Evolutionary conservation across 371 early-diverging fungal genomes (phyloP), one percentile per base, ranked within the genome.

Genomic region (Nematocida ausubeli): DNA sequence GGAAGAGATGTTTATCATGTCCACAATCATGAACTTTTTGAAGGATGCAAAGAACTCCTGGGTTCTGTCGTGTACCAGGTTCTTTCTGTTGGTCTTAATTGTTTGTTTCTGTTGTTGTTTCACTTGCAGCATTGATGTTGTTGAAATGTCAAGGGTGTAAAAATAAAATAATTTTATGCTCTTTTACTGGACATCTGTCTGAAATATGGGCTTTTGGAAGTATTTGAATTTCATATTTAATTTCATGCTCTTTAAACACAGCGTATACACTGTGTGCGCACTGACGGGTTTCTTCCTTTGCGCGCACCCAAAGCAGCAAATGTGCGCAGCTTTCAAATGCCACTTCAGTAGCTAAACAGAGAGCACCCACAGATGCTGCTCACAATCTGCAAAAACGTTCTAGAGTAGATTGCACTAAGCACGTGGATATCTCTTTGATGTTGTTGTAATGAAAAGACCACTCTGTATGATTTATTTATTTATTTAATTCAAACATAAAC

Each of bases 1-100:
- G 86, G 97, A 95, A 81, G 93, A 92, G 87, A 99, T 96, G 90
- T 96, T 98, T 90, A 96, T 95, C 82, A 98, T 94, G 83, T 92
- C 92, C 89, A 96, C 94, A 87, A 99, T 88, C 90, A 97, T 93
- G 89, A 95, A 85, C 58, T 81, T 84, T 34, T 71, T 73, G 70
- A 83, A 81, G 19, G 67, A 57, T 28, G 9, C 37, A 58, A 86
- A 86, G 64, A 71, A 69, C 37, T 80, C 80, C 64, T 40, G 66
- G 0, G 84, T 84, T 70, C 81, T 81, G 24, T 81, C 75, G 52
- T 51, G 84, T 37, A 79, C 65, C n/a, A 19, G 24, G n/a, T 79
- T 65, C 63, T 86, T 86, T 56, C 78, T 65, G 42, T 14, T 22
- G 47, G 22, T 30, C 50, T 75, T 75, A 51, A 26, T 19, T 37